Percentiles rank a stretch among this genome's conserved stretches.
phyloP scores from a whole-genome alignment of 345 rosid genomes.

The Cardamine chenopodiifolia region DNA sequence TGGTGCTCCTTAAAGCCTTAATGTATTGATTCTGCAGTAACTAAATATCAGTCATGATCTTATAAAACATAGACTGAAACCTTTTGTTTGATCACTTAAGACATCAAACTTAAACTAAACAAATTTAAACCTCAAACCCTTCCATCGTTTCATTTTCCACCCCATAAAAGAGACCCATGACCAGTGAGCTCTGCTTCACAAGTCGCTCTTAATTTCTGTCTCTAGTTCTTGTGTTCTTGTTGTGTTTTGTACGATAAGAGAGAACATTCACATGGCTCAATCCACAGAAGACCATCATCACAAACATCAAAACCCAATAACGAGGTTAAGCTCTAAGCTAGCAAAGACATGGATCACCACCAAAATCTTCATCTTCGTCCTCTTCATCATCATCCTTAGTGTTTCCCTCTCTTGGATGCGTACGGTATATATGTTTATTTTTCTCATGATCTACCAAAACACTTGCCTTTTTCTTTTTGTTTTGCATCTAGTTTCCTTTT shows the following conservation, averaged over 20 bases:
- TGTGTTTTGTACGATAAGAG: constrained; percentile 30
- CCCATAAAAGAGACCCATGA: constrained; percentile 12
- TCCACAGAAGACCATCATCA: constrained; percentile 26
- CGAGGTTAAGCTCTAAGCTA: constrained; percentile 29
- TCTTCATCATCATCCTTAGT: constrained; percentile 42
- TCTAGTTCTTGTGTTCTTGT: constrained; percentile 13
- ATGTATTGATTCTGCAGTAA: background rate
- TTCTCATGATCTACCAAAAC: background rate
- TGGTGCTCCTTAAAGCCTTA: background rate
- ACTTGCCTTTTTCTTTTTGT: no score
- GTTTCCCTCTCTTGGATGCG: constrained; percentile 41
- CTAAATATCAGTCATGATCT: background rate
- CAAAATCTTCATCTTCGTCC: constrained; percentile 38
- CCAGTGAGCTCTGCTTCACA: constrained; percentile 6
- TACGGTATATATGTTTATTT: constrained; percentile 40
- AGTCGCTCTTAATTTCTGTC: constrained; percentile 3
- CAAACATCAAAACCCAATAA: constrained; percentile 20
- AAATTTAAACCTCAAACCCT: background rate
- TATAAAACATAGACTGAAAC: background rate
- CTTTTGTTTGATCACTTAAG: background rate
- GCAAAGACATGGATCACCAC: constrained; percentile 42
- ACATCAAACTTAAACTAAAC: constrained; percentile 4
- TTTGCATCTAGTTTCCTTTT: no score
- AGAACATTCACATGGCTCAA: constrained; percentile 18
- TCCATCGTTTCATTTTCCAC: background rate